Evolutionary conservation across 257 asterid genomes (phyloP).

Genomic region (Avicennia marina): DNA sequence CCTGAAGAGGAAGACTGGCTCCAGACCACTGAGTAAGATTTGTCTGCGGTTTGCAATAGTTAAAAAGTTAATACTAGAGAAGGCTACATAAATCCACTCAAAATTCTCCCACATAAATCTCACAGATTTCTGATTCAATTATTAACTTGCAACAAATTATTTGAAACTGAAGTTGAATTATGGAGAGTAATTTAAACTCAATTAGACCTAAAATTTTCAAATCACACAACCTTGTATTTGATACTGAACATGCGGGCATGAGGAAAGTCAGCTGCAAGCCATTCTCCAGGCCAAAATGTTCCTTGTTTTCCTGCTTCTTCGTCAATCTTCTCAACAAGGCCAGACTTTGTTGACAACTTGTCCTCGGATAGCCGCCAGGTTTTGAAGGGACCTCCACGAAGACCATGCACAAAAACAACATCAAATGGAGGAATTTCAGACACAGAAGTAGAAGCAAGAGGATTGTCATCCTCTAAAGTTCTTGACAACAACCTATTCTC

Average conservation of each 20-base stretch:
- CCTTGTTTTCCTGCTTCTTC: slow-evolving; percentile 98
- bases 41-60: slow-evolving; percentile 55
- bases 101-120: background rate
- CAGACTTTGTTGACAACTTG: slow-evolving; percentile 96
- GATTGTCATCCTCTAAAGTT: slow-evolving; percentile 27
- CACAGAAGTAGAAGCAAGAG: slow-evolving; percentile 56
- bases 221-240: slow-evolving; percentile 72
- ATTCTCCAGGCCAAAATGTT: slow-evolving; percentile 98
- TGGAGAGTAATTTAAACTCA: slow-evolving; percentile 7
- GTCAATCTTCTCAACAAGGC: slow-evolving; percentile 98
- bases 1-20: slow-evolving; percentile 99
- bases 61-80: slow-evolving; percentile 12
- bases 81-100: slow-evolving; percentile 5
- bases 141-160: background rate
- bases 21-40: slow-evolving; percentile 99
- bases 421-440: slow-evolving; percentile 67
- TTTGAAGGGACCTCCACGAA: slow-evolving; percentile 99
- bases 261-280: slow-evolving; percentile 96
- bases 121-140: background rate
- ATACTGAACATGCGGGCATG: slow-evolving; percentile 91
- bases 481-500: slow-evolving; percentile 26
- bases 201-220: background rate
- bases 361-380: slow-evolving; percentile 97
- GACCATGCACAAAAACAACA: slow-evolving; percentile 91
- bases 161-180: background rate